Conservation (phyloP, 2,329 filamentous ascomycete genomes). For the Coniochaeta prunicola region DNA sequence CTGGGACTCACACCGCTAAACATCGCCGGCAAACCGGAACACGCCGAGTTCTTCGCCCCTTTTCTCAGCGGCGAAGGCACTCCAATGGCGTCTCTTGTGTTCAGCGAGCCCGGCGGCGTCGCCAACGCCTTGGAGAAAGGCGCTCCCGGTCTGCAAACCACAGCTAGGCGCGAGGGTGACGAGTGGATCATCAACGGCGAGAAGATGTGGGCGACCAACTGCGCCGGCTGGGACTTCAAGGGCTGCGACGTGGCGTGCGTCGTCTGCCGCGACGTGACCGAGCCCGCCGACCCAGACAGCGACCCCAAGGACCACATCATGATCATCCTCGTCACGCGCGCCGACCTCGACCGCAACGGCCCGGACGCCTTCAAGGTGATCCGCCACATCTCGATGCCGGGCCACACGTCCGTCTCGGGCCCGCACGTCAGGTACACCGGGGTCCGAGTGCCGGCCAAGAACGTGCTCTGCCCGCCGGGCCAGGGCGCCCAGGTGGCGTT, state of each 20-base stretch:
- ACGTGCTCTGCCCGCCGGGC: conserved; percentile 37
- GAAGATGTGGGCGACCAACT: conserved; percentile 51
- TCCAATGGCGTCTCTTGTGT: conserved; percentile 42
- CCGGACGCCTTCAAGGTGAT: conserved; percentile 36
- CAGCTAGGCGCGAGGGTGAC: conserved; percentile 37
- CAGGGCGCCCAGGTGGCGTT: conserved; percentile 33
- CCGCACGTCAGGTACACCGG: conserved; percentile 40
- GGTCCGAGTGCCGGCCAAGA: conserved; percentile 36
- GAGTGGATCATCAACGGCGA: conserved; percentile 46
- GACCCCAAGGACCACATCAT: conserved; percentile 27
- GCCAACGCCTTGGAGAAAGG: conserved; percentile 46
- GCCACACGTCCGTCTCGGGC: conserved; percentile 39
- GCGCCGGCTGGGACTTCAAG: conserved; percentile 42
- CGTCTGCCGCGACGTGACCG: conserved; percentile 34
- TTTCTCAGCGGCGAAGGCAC: conserved; percentile 36
- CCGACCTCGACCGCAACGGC: conserved; percentile 36
- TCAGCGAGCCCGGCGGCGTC: conserved; percentile 43
- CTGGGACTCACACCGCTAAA: conserved; percentile 44
- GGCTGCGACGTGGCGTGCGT: conserved; percentile 46
- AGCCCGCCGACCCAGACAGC: conserved; percentile 3
- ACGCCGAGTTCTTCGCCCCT: conserved; percentile 36
- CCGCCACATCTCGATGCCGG: conserved; percentile 33
- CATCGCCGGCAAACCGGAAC: conserved; percentile 31
- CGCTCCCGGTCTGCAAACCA: conserved; percentile 38
- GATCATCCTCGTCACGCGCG: conserved; percentile 41